Base-by-base conservation (phyloP, 768 basidiomycete species). In the Hericium coralloides region DNA sequence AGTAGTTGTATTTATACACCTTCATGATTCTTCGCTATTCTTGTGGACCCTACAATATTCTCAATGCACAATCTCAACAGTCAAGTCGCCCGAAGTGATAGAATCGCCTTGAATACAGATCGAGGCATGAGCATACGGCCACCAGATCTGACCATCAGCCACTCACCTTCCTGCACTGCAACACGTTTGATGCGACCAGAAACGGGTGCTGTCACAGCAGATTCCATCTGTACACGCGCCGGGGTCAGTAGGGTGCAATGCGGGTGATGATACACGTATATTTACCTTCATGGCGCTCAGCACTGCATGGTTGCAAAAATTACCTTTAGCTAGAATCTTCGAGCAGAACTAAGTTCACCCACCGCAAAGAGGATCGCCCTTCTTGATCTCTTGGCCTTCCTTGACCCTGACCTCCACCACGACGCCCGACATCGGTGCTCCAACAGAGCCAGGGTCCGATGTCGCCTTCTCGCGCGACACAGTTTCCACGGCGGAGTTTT, bases 371-470 rank as follows among this genome's bases (percentile, higher is more conserved):
- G 95, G 94, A 75, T 99, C 97, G 52, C 97, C 97, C 74, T 94
- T 95, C 84, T 88, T 95, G 72, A 99, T 94, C 68, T 95, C 92
- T 58, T 95, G 88, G 22, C 94, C 94, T 72, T 98, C 97, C 75
- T 97, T 95, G 59, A 98, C 95, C 66, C 95, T 80, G 50, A 99
- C 94, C 71, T 99, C 97, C 17, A 99, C 90, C 55, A 98, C 94
- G 52, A 98, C 95, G 71, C 95, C 97, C 57, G 92, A 92, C 93
- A 97, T 95, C 3, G 94, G 92, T 52, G 93, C 92, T 55, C 95
- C 97, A 60, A 98, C 88, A n/a, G 91, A 94, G 62, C 97, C 95
- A 58, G 95, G 95, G 69, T 95, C 95, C 61, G 76, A 76, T 12
- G 91, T 87, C 12, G 97, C 92, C 80, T 87, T 95, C 81, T 99